Evolutionary conservation across 768 basidiomycete species (phyloP), one percentile per base, ranked within the genome.

Genomic region (Polyporus arcularius): DNA sequence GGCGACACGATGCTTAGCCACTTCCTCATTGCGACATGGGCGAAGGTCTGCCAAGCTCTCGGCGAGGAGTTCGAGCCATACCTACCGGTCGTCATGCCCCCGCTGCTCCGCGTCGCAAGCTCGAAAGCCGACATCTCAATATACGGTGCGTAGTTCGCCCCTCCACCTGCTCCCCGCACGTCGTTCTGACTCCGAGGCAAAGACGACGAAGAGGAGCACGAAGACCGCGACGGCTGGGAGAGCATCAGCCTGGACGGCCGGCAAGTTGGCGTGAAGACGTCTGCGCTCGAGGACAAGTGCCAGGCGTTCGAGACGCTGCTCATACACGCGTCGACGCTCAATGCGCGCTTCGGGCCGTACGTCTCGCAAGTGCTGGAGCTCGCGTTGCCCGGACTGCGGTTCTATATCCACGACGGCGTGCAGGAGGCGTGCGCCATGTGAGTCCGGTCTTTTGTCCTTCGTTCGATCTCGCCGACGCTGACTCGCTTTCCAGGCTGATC

Each of bases 231-330:
- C 39, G 89, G 90, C 10, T 93, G 86, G 86, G 90, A 90, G 68
- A 90, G 87, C 1, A 81, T 93, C 61, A 79, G 80, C 6, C 84
- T 92, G 79, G 89, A 92, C 51, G 92, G 92, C 0, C 86, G 88
- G 51, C 82, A 84, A 16, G 80, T 92, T 28, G 89, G 88, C 1
- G 90, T 94, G 63, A 82, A 88, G 56, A 94, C 91, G 3, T 86
- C 89, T 0, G 84, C 85, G 0, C 85, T 94, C 66, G 92, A 94
- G 68, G 91, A 94, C 65, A 94, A 94, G 68, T 91, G 90, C 58
- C 89, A 91, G 68, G 92, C 92, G 2, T 92, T 93, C 65, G 90
- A 92, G 68, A 92, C 90, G n/a, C 79, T 94, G 7, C 85, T 92
- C 14, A 88, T 92, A 21, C 89, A 92, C 68, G 87, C 85, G 63